Evolutionary conservation across 495 filamentous ascomycete genomes (phyloP).

Genomic region (Talaromyces adpressus): DNA sequence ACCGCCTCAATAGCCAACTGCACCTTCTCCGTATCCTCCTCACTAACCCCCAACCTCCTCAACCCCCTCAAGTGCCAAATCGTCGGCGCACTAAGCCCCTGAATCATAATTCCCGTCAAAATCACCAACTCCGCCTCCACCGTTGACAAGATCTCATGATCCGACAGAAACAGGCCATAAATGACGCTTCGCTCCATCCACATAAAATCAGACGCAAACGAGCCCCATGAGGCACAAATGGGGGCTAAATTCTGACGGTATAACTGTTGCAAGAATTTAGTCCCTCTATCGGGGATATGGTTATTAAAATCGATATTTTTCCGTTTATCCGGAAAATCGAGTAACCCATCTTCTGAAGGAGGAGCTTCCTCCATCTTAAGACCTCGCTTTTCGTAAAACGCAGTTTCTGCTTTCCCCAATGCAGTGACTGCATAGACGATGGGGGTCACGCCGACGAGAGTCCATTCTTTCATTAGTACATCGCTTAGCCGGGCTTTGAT

Average conservation of each 20-base stretch:
- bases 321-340: conserved; percentile 9
- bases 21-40: conserved; percentile 39
- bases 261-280: conserved; percentile 12
- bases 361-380: neutral
- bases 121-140: conserved; percentile 51
- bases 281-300: conserved; percentile 8
- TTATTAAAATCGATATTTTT: conserved; percentile 11
- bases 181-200: conserved; percentile 27
- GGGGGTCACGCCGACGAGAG: conserved; percentile 14
- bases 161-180: conserved; percentile 51
- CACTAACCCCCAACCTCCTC: conserved; percentile 42
- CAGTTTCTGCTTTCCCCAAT: conserved; percentile 13
- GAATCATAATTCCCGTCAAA: conserved; percentile 51
- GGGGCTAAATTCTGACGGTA: conserved; percentile 14
- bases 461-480: conserved; percentile 18
- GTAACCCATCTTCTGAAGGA: conserved; percentile 5
- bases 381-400: conserved; percentile 5
- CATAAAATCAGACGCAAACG: conserved; percentile 11
- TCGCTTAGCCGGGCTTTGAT: conserved; percentile 13
- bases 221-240: conserved; percentile 14
- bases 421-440: conserved; percentile 14
- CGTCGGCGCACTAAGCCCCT: conserved; percentile 45
- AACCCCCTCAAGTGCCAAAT: conserved; percentile 53
- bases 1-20: conserved; percentile 9
- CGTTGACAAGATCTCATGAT: conserved; percentile 43